Base-by-base conservation (phyloP, 2,329 filamentous ascomycete species). In the Triangularia setosa region DNA sequence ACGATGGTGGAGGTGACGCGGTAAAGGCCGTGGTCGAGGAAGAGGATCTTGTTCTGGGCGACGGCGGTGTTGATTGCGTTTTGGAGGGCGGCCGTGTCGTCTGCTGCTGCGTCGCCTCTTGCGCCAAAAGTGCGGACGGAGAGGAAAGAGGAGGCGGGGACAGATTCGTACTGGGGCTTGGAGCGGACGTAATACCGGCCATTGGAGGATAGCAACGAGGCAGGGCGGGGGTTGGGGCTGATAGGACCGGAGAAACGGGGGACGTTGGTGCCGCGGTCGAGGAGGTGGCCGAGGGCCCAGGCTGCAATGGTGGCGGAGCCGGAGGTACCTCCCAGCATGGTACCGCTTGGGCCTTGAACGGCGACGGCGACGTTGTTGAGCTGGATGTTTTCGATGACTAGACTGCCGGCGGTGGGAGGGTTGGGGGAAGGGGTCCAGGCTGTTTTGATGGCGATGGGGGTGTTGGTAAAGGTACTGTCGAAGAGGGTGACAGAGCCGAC, bases 401-500 rank as follows among this genome's bases (percentile, higher is more conserved):
- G 78, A 54, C 79, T 80, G 64, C 84, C 83, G 58, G 83, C 86
- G 9, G 83, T 83, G 70, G 67, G 71, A 3, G 79, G 78, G 21
- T 68, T 70, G n/a, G 72, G 69, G 33, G 64, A 66, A 1, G 71
- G 58, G 5, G 86, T 71, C 83, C 87, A 72, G 0, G 85, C 85
- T 12, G 88, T 90, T 66, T 85, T 83, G 71, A 93, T 82, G 69
- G 86, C 90, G 24, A 87, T 81, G 0, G 81, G 79, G 2, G 87
- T 89, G 74, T 87, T 84, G 66, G 77, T 83, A 68, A 93, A 83
- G 62, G 80, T 84, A 77, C 87, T 90, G 78, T 93, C 90, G 60
- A 91, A 79, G 48, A 93, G 75, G 62, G 90, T 80, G 23, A 92
- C 81, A 0, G 90, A 92, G 61, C 90, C 90, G 33, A 91, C 88